Conservation (phyloP, 2,329 filamentous ascomycete genomes). For the Fusarium acutatum region DNA sequence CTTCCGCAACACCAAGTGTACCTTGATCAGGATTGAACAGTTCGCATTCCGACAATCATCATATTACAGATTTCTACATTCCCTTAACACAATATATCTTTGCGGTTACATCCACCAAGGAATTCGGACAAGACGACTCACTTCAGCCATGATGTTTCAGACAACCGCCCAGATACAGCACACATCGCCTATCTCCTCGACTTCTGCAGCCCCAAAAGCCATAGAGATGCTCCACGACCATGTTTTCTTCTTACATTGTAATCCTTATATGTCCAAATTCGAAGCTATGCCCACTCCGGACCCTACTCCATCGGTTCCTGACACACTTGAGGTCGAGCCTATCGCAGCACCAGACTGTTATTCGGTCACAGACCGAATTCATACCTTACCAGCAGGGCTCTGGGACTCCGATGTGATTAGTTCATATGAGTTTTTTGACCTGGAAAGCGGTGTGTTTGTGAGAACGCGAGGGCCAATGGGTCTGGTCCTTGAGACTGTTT, state of each 20-base stretch:
- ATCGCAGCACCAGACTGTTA: slow-evolving; percentile 50
- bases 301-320: slow-evolving; percentile 35
- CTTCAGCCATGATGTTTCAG: slow-evolving; percentile 54
- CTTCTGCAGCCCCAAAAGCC: slow-evolving; percentile 46
- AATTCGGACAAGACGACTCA: neutral
- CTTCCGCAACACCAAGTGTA: neutral
- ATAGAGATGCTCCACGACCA: slow-evolving; percentile 61
- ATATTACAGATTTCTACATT: neutral
- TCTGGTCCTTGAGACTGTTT: slow-evolving; percentile 63
- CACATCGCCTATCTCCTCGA: slow-evolving; percentile 53
- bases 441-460: slow-evolving; percentile 60
- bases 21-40: neutral
- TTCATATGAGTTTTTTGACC: slow-evolving; percentile 62
- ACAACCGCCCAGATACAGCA: slow-evolving; percentile 54
- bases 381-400: slow-evolving; percentile 62
- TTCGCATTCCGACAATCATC: neutral
- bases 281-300: slow-evolving; percentile 45
- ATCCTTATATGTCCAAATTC: slow-evolving; percentile 60
- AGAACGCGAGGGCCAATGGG: slow-evolving; percentile 60
- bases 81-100: neutral
- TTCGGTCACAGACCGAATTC: slow-evolving; percentile 59
- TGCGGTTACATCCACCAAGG: too few relatives aligned
- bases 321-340: slow-evolving; percentile 37
- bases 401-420: slow-evolving; percentile 65
- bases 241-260: slow-evolving; percentile 60